A percentile compares a stretch with the other conserved stretches of the same genome.
Evolutionary conservation across 2,329 filamentous ascomycete genomes (phyloP).

Genomic region (Ophiostoma australiae): DNA sequence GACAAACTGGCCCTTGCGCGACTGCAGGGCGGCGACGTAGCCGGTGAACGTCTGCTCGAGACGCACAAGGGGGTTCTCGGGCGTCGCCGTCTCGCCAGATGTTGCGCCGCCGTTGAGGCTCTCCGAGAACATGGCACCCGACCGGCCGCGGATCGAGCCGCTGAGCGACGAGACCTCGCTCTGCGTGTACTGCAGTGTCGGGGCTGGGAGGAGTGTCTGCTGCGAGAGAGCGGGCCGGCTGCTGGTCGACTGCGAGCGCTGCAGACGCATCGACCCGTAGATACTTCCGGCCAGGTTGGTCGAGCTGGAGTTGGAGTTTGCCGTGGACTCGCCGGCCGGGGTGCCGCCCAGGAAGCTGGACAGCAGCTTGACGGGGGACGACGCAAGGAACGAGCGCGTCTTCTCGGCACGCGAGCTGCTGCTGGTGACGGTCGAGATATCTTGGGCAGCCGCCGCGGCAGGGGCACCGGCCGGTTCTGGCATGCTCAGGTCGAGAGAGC

Average conservation of each 20-base stretch:
- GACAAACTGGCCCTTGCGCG: conserved; percentile 80
- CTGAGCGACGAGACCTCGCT: conserved; percentile 45
- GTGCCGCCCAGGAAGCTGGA: conserved; percentile 63
- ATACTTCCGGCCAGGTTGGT: conserved; percentile 35
- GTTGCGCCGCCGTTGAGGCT: conserved; percentile 38
- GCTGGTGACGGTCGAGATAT: conserved; percentile 2
- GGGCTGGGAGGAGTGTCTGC: neutral
- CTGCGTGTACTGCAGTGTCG: conserved; percentile 11
- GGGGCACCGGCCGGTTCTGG: neutral
- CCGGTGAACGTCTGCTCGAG: conserved; percentile 82
- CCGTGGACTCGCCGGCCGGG: neutral
- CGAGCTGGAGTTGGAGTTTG: conserved; percentile 33
- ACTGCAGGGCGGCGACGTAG: conserved; percentile 75
- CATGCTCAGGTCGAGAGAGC: conserved; percentile 55
- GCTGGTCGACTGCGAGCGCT: conserved; percentile 23
- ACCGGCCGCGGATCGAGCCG: conserved; percentile 50
- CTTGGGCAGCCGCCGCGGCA: neutral
- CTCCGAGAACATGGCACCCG: conserved; percentile 36
- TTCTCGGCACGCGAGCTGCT: conserved; percentile 56
- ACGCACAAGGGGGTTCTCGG: conserved; percentile 62
- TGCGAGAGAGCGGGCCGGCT: conserved; percentile 32
- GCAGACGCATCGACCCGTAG: conserved; percentile 22
- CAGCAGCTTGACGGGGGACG: conserved; percentile 86
- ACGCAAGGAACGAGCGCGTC: conserved; percentile 63
- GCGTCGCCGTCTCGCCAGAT: conserved; percentile 47